Percentiles rank a stretch among this genome's conserved stretches.
phyloP scores from a whole-genome alignment of 2,329 filamentous ascomycete species.

The Cryphonectria japonica region DNA sequence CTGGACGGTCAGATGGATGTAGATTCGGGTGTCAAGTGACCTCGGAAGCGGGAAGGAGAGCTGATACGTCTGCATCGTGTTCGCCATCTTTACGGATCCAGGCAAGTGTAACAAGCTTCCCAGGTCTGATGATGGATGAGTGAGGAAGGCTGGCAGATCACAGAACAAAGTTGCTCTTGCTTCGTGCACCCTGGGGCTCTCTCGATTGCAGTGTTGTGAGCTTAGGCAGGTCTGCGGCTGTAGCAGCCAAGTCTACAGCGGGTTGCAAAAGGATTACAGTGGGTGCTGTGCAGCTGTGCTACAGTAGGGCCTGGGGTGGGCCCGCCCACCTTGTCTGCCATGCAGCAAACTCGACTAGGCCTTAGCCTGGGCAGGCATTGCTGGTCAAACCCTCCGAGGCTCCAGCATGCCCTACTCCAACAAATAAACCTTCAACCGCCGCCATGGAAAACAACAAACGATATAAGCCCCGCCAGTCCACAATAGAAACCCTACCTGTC shows the following conservation, averaged over 20 bases:
- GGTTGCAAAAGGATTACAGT: not conserved
- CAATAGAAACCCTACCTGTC: not conserved
- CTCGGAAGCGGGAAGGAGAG: constrained; percentile 64
- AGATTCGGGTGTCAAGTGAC: constrained; percentile 63
- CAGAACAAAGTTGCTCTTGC: not conserved
- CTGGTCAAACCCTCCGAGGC: not conserved
- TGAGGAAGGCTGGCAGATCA: not conserved
- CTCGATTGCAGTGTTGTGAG: not conserved
- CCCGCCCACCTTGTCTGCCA: not conserved
- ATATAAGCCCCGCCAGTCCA: not conserved
- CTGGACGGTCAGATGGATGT: constrained; percentile 62
- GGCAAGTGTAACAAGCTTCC: not conserved
- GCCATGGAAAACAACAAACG: constrained; percentile 1
- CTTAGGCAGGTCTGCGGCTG: not conserved
- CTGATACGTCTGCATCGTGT: constrained; percentile 40
- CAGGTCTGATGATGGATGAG: not conserved
- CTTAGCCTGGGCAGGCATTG: not conserved
- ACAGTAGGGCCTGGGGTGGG: not conserved
- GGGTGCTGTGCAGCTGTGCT: constrained; percentile 11
- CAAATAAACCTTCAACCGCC: not conserved
- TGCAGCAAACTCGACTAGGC: not conserved
- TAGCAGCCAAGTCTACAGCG: not conserved
- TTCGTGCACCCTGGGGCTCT: not conserved
- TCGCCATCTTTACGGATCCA: constrained; percentile 7
- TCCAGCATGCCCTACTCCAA: not conserved